Evolutionary conservation across 2,329 filamentous ascomycete species (phyloP).

Genomic region (Akanthomyces lecanii): DNA sequence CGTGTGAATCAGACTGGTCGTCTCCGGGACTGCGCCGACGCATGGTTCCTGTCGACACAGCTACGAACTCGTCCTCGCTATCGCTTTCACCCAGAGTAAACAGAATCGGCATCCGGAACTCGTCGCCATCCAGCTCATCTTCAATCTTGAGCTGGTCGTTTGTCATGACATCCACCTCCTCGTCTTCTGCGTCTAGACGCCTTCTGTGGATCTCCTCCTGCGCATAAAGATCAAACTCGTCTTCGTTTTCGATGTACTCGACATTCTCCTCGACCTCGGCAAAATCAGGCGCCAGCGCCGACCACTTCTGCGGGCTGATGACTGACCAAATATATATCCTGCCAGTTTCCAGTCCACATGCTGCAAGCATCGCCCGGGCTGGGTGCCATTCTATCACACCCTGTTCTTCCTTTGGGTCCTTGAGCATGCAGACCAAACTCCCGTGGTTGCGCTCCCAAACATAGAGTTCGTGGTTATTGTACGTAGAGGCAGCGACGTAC

Average conservation of each 20-base stretch:
- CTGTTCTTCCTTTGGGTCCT: slow-evolving; percentile 93
- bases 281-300: slow-evolving; percentile 92
- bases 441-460: slow-evolving; percentile 95
- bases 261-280: slow-evolving; percentile 97
- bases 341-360: slow-evolving; percentile 88
- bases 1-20: slow-evolving; percentile 56
- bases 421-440: slow-evolving; percentile 91
- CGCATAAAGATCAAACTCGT: slow-evolving; percentile 97
- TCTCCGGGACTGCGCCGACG: slow-evolving; percentile 78
- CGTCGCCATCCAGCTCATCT: slow-evolving; percentile 50
- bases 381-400: slow-evolving; percentile 98
- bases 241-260: slow-evolving; percentile 90
- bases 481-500: slow-evolving; percentile 93
- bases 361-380: slow-evolving; percentile 77
- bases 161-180: slow-evolving; percentile 85
- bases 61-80: slow-evolving; percentile 82
- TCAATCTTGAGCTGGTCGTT: slow-evolving; percentile 59
- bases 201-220: slow-evolving; percentile 92
- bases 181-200: slow-evolving; percentile 85
- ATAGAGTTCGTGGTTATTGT: slow-evolving; percentile 98
- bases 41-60: slow-evolving; percentile 74
- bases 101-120: slow-evolving; percentile 91
- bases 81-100: slow-evolving; percentile 90
- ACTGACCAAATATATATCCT: slow-evolving; percentile 96
- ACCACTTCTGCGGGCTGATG: slow-evolving; percentile 93